Base-by-base conservation (phyloP, 306 rosid genomes). In the Vigna nakashimae region DNA sequence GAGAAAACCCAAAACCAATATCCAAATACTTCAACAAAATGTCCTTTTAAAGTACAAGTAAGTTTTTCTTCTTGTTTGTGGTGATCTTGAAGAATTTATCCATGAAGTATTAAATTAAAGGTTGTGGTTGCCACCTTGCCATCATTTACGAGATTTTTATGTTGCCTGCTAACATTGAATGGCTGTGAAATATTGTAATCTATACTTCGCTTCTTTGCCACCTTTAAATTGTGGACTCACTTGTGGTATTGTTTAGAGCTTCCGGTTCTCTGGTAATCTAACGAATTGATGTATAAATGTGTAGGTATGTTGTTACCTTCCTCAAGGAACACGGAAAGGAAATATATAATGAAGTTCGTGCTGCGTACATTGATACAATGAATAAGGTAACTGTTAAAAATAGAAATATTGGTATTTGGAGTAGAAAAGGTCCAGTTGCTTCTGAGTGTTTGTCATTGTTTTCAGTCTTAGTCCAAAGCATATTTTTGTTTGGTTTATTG, bases 21-120 rank as follows among this genome's bases (percentile, higher is more conserved):
- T 95, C 82, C 98, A 95, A 87, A 95, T 95, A 67, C 98, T 95
- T 89, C 98, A 95, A 77, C 98, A 95, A 77, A 95, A 82, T 86
- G 93, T 95, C 84, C 96, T 92, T 65, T 89, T 95, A 78, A 95
- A 95, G 85, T 95, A 95, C 92, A 95, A 89, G 98, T 94, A 88
- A 88, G 95, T 88, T 57, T 75, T 80, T 51, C 49, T 58, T 67
- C 52, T 66, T 75, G 11, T 42, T 42, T 40, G 45, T 46, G 42
- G 66, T 80, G 6, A 36, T 81, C 38, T 74, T 30, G 69, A 38
- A 59, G 75, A 74, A 57, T 80, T 17, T 48, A 30, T 42, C 56
- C 66, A 68, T 51, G 69, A 60, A 68, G 49, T 52, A 43, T 62
- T 69, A 36, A 62, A 28, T 70, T 57, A 56, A 72, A 74, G 67